phyloP scores from a whole-genome alignment of 345 rosid species.

The Chamaenerion angustifolium region DNA sequence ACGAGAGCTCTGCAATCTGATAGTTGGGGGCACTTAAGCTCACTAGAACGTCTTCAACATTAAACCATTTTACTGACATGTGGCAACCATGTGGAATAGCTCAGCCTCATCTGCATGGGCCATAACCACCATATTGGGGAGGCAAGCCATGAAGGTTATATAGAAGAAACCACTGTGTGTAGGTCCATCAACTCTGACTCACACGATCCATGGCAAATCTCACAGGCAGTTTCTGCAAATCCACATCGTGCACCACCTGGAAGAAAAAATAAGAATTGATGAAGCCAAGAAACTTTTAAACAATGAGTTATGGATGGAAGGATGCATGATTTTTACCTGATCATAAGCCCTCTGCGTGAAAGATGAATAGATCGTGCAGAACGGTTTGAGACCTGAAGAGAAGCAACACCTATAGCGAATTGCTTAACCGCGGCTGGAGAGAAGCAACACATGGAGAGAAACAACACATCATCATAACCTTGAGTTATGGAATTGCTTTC shows the following conservation, averaged over 20 bases:
- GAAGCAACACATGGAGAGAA: too few species aligned
- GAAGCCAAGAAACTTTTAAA: background rate
- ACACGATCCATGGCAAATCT: slow-evolving; percentile 98
- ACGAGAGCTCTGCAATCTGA: too few species aligned
- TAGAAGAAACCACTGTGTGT: slow-evolving; percentile 95
- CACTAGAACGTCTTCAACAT: too few species aligned
- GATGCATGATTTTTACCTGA: slow-evolving; percentile 11
- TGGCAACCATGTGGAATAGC: slow-evolving; percentile 93
- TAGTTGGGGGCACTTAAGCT: too few species aligned
- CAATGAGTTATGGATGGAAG: background rate
- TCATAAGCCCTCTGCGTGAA: slow-evolving; percentile 97
- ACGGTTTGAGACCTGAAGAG: slow-evolving; percentile 85
- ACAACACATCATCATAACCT: too few species aligned
- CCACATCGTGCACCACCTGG: slow-evolving; percentile 93
- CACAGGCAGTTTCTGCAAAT: slow-evolving; percentile 86
- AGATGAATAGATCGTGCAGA: slow-evolving; percentile 88
- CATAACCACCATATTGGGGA: slow-evolving; percentile 98
- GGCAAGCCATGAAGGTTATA: slow-evolving; percentile 94
- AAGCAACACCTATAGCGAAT: too few species aligned
- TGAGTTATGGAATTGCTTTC: slow-evolving; percentile 87
- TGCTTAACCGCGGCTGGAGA: too few species aligned
- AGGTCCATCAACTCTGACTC: slow-evolving; percentile 94
- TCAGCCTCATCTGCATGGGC: slow-evolving; percentile 97
- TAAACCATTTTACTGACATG: too few species aligned
- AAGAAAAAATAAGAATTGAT: background rate